These are phyloP conservation scores for Linum trigynum DNA, from an alignment of 345 rosid genomes.

Conservation along the genomic window DNA sequence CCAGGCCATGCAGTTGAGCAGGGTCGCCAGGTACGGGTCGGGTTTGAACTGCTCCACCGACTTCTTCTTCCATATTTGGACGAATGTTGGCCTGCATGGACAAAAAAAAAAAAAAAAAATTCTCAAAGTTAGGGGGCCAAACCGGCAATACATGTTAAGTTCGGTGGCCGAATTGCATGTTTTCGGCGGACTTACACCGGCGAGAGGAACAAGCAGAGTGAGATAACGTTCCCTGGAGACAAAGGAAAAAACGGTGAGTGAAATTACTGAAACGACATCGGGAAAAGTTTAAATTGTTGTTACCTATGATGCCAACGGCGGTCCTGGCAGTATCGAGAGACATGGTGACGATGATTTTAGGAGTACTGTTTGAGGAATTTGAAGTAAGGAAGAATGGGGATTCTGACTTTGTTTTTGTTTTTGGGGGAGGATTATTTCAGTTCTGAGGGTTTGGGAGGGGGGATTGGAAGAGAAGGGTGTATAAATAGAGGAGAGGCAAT, in stretches of 20 bases:
- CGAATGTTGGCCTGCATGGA: constrained; percentile 73
- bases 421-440: background rate
- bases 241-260: constrained; percentile 1
- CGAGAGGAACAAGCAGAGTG: constrained; percentile 68
- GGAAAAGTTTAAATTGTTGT: background rate
- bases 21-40: constrained; percentile 65
- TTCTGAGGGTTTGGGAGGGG: background rate
- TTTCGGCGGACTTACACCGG: constrained; percentile 50
- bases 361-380: background rate
- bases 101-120: background rate
- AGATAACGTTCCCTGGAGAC: constrained; percentile 58
- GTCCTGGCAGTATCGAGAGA: constrained; percentile 37
- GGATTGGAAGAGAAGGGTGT: background rate
- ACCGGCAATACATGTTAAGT: no score
- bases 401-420: background rate
- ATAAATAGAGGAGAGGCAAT: constrained; percentile 1
- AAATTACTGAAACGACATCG: background rate
- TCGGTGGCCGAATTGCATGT: background rate
- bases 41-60: constrained; percentile 75
- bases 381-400: background rate
- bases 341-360: constrained; percentile 32
- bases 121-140: background rate
- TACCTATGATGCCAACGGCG: constrained; percentile 60
- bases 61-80: constrained; percentile 50
- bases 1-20: constrained; percentile 78